Conservation (phyloP, 2,329 filamentous ascomycete genomes). For the Neonectria sp. region DNA sequence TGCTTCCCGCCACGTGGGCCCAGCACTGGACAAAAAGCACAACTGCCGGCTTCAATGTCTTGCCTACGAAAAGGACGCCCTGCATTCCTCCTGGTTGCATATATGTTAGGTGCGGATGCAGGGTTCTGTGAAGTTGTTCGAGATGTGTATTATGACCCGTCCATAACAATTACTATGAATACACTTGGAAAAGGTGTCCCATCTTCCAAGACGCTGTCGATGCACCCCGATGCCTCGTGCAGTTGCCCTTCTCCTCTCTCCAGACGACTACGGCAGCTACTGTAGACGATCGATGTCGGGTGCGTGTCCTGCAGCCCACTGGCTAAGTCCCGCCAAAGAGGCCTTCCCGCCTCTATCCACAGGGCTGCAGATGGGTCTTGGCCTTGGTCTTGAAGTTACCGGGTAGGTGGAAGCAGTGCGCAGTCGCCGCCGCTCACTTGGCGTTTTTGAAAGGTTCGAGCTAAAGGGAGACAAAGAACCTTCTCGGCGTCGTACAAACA, state of each 20-base stretch:
- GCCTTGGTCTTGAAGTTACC: neutral
- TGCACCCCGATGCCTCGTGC: neutral
- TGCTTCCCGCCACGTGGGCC: conserved; percentile 42
- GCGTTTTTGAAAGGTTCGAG: neutral
- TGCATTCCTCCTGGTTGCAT: conserved; percentile 1
- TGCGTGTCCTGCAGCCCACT: neutral
- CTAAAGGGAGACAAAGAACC: neutral
- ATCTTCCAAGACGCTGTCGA: neutral
- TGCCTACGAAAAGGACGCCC: neutral
- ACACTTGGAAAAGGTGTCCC: neutral
- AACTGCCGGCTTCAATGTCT: conserved; percentile 21
- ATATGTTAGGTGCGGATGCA: neutral
- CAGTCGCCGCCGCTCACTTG: neutral
- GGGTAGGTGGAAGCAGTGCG: neutral
- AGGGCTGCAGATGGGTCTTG: conserved; percentile 30
- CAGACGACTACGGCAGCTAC: conserved; percentile 13
- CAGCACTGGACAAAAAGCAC: conserved; percentile 39
- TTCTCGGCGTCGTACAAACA: neutral
- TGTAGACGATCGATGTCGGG: neutral
- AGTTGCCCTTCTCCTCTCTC: neutral
- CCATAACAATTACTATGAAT: neutral
- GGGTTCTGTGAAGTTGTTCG: neutral
- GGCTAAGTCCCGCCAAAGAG: conserved; percentile 3
- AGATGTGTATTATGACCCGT: neutral
- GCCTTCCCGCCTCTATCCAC: conserved; percentile 17